Conservation (phyloP, 176 grass and related monocot genomes). For the Raddia guianensis region DNA sequence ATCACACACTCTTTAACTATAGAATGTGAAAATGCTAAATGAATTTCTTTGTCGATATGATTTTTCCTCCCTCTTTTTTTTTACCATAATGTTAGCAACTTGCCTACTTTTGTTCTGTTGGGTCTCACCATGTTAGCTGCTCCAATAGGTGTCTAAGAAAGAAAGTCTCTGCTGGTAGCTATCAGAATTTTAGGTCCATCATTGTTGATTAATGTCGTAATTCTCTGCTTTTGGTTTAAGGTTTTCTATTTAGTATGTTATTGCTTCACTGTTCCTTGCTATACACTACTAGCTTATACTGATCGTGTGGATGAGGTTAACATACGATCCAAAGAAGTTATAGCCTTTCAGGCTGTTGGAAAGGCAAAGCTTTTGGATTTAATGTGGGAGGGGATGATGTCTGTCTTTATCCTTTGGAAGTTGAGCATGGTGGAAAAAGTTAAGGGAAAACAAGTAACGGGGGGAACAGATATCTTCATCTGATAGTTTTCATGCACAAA, state of each 20-base stretch:
- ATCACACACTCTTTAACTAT: background rate
- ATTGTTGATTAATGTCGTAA: background rate
- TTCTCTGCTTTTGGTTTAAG: conserved; percentile 5
- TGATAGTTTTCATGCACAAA: conserved; percentile 5
- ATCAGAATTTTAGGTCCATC: background rate
- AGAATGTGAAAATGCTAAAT: conserved; percentile 26
- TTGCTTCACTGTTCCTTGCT: background rate
- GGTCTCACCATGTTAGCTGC: conserved; percentile 20
- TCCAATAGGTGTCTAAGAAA: background rate
- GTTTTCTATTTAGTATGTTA: conserved; percentile 9
- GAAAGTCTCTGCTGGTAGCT: background rate
- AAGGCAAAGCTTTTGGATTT: conserved; percentile 3
- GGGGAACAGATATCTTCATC: background rate
- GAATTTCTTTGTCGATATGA: background rate
- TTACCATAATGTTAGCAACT: conserved; percentile 4
- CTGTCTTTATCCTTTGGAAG: conserved; percentile 6
- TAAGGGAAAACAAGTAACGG: background rate
- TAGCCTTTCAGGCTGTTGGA: background rate
- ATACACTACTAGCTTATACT: conserved; percentile 30
- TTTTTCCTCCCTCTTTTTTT: background rate
- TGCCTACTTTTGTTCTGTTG: conserved; percentile 3
- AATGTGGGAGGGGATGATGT: conserved; percentile 8
- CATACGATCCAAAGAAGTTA: conserved; percentile 22
- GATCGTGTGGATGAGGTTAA: conserved; percentile 13
- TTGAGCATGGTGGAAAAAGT: conserved; percentile 7